Evolutionary conservation across 116 monocot species (phyloP).

Genomic region (Dioscorea cayenensis): DNA sequence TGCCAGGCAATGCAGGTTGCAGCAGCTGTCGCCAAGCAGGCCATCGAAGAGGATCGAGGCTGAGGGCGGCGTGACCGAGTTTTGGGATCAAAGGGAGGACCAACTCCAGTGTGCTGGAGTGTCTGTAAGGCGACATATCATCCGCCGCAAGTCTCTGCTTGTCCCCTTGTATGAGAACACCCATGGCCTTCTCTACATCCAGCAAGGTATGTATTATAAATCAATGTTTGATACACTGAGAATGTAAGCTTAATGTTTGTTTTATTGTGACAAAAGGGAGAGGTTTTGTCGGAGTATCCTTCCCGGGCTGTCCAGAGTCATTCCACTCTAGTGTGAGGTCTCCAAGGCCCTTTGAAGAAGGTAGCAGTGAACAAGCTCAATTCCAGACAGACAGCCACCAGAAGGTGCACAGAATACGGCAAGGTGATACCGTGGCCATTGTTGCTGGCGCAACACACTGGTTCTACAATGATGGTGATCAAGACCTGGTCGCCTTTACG

Average conservation of each 20-base stretch:
- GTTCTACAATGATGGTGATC: slow-evolving; percentile 37
- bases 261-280: slow-evolving; percentile 3
- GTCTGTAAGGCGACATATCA: slow-evolving; percentile 12
- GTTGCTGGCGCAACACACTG: slow-evolving; percentile 25
- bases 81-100: slow-evolving; percentile 34
- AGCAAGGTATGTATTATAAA: slow-evolving; percentile 10
- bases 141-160: slow-evolving; percentile 22
- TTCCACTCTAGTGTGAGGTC: slow-evolving; percentile 7
- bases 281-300: slow-evolving; percentile 4
- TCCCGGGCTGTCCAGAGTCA: slow-evolving; percentile 34
- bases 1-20: not conserved
- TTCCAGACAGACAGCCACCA: slow-evolving; percentile 23
- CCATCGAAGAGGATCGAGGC: slow-evolving; percentile 15
- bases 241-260: not conserved
- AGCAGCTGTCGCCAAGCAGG: not conserved
- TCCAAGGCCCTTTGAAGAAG: not conserved
- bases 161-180: slow-evolving; percentile 26
- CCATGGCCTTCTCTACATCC: slow-evolving; percentile 30
- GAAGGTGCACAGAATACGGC: slow-evolving; percentile 11
- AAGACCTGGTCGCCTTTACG: slow-evolving; percentile 9
- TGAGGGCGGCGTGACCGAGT: slow-evolving; percentile 42
- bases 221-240: too few relatives aligned
- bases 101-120: slow-evolving; percentile 51
- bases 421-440: slow-evolving; percentile 26
- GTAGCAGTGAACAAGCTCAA: not conserved